These are phyloP conservation scores for Boletus bicolor DNA, from an alignment of 768 basidiomycete species.

Conservation along the genomic window DNA sequence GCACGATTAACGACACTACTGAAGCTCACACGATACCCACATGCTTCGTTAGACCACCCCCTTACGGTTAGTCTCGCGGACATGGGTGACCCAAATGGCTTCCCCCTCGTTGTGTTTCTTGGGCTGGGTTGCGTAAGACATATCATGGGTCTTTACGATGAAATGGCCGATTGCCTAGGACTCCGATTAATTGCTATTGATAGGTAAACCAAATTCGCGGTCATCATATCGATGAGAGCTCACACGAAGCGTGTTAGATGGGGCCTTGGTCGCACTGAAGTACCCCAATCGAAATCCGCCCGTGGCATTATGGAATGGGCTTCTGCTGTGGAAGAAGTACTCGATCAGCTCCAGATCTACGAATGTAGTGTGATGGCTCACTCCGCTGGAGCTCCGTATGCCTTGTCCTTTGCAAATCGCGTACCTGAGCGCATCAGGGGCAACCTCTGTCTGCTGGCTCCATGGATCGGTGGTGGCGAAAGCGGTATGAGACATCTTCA, in stretches of 20 bases:
- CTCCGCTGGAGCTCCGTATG: constrained; percentile 94
- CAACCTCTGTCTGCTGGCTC: constrained; percentile 84
- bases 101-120: constrained; percentile 88
- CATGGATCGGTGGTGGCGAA: constrained; percentile 94
- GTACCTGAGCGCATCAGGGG: constrained; percentile 75
- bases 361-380: constrained; percentile 92
- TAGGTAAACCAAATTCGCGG: constrained; percentile 47
- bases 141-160: constrained; percentile 93
- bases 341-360: constrained; percentile 72
- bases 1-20: constrained; percentile 79
- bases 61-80: constrained; percentile 91
- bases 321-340: constrained; percentile 83
- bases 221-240: constrained; percentile 6
- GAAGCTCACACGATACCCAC: constrained; percentile 73
- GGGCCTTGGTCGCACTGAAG: constrained; percentile 88
- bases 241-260: constrained; percentile 49
- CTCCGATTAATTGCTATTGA: constrained; percentile 93
- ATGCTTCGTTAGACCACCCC: constrained; percentile 70
- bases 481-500: constrained; percentile 54
- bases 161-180: constrained; percentile 86
- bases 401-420: constrained; percentile 80
- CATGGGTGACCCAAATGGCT: constrained; percentile 79
- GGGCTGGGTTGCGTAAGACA: constrained; percentile 94
- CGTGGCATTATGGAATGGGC: constrained; percentile 91
- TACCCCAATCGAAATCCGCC: constrained; percentile 56